Percentiles rank a stretch among this genome's conserved stretches.
Evolutionary conservation across 441 rosid species (phyloP).

Genomic region (Adansonia rubrostipa): DNA sequence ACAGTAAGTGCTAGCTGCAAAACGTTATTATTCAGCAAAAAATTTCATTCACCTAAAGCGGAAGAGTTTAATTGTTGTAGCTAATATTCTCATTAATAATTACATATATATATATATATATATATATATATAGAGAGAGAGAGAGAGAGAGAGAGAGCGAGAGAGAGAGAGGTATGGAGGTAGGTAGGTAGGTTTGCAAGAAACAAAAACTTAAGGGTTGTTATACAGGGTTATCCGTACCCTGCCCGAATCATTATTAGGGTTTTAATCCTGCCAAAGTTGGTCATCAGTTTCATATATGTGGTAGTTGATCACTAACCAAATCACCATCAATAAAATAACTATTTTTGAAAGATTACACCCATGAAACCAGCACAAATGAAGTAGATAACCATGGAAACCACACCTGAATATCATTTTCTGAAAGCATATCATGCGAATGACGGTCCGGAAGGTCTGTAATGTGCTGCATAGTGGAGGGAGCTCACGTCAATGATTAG

Average conservation of each 20-base stretch:
- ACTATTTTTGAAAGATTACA: neutral
- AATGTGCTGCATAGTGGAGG: slow-evolving; percentile 59
- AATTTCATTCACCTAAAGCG: neutral
- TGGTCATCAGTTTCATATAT: neutral
- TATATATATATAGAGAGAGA: too few relatives aligned
- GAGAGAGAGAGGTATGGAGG: too few relatives aligned
- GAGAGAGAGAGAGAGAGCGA: too few relatives aligned
- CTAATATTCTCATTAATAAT: neutral
- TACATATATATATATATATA: too few relatives aligned
- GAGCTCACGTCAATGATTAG: slow-evolving; percentile 30
- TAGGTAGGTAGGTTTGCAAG: neutral
- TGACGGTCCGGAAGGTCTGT: slow-evolving; percentile 70
- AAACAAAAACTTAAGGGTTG: neutral
- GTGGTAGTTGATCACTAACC: neutral
- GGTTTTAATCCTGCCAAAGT: neutral
- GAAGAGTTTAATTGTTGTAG: neutral
- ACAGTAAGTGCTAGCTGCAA: neutral
- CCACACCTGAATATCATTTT: slow-evolving; percentile 76
- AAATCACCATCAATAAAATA: neutral
- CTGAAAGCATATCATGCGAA: slow-evolving; percentile 84
- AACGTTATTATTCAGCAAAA: neutral
- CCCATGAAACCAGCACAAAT: neutral
- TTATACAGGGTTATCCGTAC: neutral
- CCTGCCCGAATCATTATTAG: neutral
- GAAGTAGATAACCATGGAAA: slow-evolving; percentile 15